Conservation (phyloP, 192 early-diverging fungal species). For the Podila horticola region DNA sequence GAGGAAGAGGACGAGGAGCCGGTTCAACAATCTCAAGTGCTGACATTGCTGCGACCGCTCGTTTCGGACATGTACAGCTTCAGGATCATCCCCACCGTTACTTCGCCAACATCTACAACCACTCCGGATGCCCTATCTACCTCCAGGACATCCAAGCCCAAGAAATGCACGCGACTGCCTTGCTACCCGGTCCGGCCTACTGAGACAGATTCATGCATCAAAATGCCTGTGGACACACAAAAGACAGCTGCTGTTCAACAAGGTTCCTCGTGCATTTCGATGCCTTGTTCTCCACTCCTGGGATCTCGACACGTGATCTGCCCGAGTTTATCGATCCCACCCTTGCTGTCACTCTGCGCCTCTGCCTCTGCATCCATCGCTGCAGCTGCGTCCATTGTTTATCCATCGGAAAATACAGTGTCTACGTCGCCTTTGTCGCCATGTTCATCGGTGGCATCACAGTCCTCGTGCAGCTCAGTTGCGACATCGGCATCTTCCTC, state of each 20-base stretch:
- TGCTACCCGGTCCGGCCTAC: conserved; percentile 36
- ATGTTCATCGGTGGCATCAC: not conserved
- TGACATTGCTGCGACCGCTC: conserved; percentile 33
- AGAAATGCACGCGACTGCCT: conserved; percentile 38
- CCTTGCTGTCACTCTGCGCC: conserved; percentile 18
- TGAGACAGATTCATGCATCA: not conserved
- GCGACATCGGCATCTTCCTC: not conserved
- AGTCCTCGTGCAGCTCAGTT: not conserved
- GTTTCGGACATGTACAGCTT: conserved; percentile 52
- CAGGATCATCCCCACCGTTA: conserved; percentile 23
- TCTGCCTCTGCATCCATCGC: conserved; percentile 1
- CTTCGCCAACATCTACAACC: not conserved
- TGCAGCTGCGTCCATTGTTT: not conserved
- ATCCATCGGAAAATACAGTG: not conserved
- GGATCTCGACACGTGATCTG: conserved; percentile 15
- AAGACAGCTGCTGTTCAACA: not conserved
- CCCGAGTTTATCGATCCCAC: conserved; percentile 11
- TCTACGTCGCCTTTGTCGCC: not conserved
- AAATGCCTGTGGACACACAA: not conserved
- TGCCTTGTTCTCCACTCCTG: conserved; percentile 44
- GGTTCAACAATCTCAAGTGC: conserved; percentile 24
- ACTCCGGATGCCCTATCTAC: not conserved
- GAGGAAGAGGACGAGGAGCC: conserved; percentile 23
- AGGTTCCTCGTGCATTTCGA: conserved; percentile 28
- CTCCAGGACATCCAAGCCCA: conserved; percentile 11